Evolutionary conservation across 768 basidiomycete species (phyloP).

Genomic region (Auricularia cornea): DNA sequence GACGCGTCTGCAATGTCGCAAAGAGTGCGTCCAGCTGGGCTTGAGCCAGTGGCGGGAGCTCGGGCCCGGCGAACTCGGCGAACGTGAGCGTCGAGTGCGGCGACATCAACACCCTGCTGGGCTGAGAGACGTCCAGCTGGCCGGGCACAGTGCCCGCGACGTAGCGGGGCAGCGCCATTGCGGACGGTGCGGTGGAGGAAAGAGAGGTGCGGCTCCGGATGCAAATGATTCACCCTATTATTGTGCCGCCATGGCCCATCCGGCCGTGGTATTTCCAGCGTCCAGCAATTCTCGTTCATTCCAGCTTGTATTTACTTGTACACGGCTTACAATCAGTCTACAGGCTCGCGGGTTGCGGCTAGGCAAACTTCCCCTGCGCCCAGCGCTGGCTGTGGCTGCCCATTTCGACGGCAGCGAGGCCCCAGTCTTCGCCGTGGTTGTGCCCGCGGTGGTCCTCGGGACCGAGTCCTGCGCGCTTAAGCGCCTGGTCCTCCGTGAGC

Average conservation of each 20-base stretch:
- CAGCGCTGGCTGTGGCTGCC: slow-evolving; percentile 56
- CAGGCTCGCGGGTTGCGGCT: background rate
- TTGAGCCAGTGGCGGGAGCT: slow-evolving; percentile 32
- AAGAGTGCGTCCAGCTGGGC: background rate
- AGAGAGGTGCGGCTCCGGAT: no score
- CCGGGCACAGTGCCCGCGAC: slow-evolving; percentile 47
- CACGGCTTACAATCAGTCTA: no score
- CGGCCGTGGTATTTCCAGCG: no score
- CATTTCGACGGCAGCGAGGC: slow-evolving; percentile 94
- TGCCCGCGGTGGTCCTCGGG: slow-evolving; percentile 65
- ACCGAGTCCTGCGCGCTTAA: slow-evolving; percentile 88
- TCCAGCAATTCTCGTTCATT: no score
- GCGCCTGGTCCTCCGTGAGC: slow-evolving; percentile 86
- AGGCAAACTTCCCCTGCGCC: slow-evolving; percentile 56
- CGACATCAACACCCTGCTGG: slow-evolving; percentile 49
- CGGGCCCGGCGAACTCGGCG: slow-evolving; percentile 61
- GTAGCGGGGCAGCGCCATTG: no score
- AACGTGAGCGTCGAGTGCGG: slow-evolving; percentile 55
- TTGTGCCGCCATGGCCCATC: no score
- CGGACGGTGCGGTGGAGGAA: no score
- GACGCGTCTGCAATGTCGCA: slow-evolving; percentile 16
- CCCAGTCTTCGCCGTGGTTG: slow-evolving; percentile 99
- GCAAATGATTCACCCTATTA: no score
- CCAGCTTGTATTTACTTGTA: no score
- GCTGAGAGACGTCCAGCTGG: slow-evolving; percentile 54